phyloP scores from a whole-genome alignment of 2,329 filamentous ascomycete genomes.

The Didymella sp. region DNA sequence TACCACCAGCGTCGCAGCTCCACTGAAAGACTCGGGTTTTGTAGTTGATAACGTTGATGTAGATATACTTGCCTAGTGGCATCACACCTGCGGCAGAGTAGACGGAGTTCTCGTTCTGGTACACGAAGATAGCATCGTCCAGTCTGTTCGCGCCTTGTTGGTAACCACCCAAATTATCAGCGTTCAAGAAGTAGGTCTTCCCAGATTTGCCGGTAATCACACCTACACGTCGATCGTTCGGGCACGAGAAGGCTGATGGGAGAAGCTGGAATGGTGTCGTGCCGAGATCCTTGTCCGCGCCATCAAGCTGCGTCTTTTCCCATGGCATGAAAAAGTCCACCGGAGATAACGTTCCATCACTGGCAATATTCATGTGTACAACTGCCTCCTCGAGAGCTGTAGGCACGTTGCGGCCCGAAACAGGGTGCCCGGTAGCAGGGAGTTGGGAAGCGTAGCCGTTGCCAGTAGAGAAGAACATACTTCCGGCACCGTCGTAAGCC shows the following conservation, averaged over 20 bases:
- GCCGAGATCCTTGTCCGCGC: slow-evolving; percentile 59
- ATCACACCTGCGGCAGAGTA: slow-evolving; percentile 59
- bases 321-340: slow-evolving; percentile 61
- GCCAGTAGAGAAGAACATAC: slow-evolving; percentile 58
- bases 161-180: slow-evolving; percentile 60
- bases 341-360: slow-evolving; percentile 53
- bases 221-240: slow-evolving; percentile 56
- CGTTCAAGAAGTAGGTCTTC: slow-evolving; percentile 59
- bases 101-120: slow-evolving; percentile 58
- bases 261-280: slow-evolving; percentile 56
- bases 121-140: slow-evolving; percentile 55
- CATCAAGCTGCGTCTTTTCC: slow-evolving; percentile 59
- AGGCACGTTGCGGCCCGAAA: slow-evolving; percentile 55
- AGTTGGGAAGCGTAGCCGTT: slow-evolving; percentile 60
- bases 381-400: slow-evolving; percentile 58
- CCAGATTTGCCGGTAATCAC: slow-evolving; percentile 59
- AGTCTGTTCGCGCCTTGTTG: slow-evolving; percentile 54
- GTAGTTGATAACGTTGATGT: slow-evolving; percentile 62
- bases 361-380: slow-evolving; percentile 57
- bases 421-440: slow-evolving; percentile 47
- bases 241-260: slow-evolving; percentile 55
- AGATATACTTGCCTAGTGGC: slow-evolving; percentile 58
- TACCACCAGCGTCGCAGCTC: slow-evolving; percentile 57
- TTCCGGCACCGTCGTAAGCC: slow-evolving; percentile 56
- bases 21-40: slow-evolving; percentile 66